Conservation (phyloP, 116 monocot species). For the Cymodocea nodosa region DNA sequence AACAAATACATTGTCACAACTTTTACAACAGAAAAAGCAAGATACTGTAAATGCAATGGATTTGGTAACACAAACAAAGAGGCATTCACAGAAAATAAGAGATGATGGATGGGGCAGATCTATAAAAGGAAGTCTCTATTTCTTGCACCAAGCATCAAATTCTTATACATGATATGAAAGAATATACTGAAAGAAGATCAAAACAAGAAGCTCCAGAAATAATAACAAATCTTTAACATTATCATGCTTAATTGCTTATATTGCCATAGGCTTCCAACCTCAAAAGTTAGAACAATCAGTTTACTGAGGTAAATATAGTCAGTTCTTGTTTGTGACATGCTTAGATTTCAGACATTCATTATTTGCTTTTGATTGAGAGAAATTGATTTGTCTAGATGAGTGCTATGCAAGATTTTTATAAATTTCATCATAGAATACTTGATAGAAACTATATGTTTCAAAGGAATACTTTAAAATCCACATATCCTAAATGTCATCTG, state of each 20-base stretch:
- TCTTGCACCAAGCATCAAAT: neutral
- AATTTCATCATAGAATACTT: too few relatives aligned
- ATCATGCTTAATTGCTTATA: neutral
- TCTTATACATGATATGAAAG: neutral
- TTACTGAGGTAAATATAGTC: neutral
- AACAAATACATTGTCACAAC: constrained; percentile 9
- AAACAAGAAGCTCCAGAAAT: neutral
- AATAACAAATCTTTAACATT: neutral
- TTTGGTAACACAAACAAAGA: neutral
- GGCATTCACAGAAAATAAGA: neutral
- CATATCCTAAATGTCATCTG: too few relatives aligned
- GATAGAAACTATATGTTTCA: too few relatives aligned
- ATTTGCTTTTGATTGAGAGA: neutral
- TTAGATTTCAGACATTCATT: neutral
- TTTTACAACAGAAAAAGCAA: neutral
- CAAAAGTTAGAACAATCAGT: neutral
- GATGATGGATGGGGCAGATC: neutral
- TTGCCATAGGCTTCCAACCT: neutral
- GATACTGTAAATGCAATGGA: neutral
- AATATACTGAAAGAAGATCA: neutral
- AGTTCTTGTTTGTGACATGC: neutral
- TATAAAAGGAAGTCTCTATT: neutral
- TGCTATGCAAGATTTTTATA: neutral
- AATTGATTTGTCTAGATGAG: neutral
- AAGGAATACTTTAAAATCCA: too few relatives aligned